These are phyloP conservation scores for Aspergillus sergii DNA, from an alignment of 2,329 filamentous ascomycete species.

Conservation along the genomic window DNA sequence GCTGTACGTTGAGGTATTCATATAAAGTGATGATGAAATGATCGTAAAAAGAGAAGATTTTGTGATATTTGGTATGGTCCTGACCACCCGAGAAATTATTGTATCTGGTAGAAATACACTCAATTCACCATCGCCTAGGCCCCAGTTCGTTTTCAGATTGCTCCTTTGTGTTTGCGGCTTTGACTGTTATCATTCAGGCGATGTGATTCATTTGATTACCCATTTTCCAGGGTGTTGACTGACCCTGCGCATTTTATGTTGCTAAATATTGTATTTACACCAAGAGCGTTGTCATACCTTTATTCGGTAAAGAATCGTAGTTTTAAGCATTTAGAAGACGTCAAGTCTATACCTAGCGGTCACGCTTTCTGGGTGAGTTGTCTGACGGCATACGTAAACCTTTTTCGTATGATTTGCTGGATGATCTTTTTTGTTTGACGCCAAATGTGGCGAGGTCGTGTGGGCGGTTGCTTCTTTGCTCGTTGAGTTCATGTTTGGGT, in stretches of 20 bases:
- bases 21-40: background rate
- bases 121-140: background rate
- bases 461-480: background rate
- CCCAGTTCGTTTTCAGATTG: background rate
- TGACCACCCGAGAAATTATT: background rate
- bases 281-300: background rate
- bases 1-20: background rate
- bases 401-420: background rate
- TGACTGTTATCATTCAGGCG: background rate
- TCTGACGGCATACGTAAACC: background rate
- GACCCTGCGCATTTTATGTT: background rate
- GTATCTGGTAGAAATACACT: background rate
- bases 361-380: background rate
- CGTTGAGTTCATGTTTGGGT: background rate
- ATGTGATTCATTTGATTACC: background rate
- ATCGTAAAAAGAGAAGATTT: background rate
- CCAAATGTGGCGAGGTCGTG: background rate
- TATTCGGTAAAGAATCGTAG: background rate
- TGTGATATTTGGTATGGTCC: background rate
- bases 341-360: background rate
- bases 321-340: background rate
- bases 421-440: background rate
- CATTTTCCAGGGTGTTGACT: background rate
- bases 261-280: background rate
- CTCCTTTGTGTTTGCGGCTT: background rate